These are phyloP conservation scores for Spatholobus suberectus DNA, from an alignment of 306 rosid genomes.

Conservation along the genomic window DNA sequence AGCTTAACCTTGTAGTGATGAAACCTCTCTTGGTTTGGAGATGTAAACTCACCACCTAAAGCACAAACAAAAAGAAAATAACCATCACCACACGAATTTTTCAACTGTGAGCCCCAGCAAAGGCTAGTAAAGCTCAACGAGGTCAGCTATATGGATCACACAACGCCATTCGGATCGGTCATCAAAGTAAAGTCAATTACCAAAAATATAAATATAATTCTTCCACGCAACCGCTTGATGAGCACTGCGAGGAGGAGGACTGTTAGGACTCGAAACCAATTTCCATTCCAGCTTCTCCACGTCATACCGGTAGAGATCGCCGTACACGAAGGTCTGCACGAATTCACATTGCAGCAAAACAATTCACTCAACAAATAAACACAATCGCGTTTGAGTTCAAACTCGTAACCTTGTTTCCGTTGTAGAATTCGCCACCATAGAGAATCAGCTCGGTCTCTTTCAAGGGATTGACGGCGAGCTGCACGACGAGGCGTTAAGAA, in stretches of 20 bases:
- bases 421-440: slow-evolving; percentile 96
- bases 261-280: slow-evolving; percentile 86
- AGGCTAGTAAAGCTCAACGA: neutral
- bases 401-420: slow-evolving; percentile 80
- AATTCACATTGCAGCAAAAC: slow-evolving; percentile 31
- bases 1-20: slow-evolving; percentile 93
- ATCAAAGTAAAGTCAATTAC: slow-evolving; percentile 47
- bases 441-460: slow-evolving; percentile 91
- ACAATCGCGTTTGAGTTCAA: neutral
- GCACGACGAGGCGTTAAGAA: slow-evolving; percentile 23
- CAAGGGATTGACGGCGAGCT: slow-evolving; percentile 90
- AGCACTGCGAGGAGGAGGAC: slow-evolving; percentile 99
- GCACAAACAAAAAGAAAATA: slow-evolving; percentile 9
- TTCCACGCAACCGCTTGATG: slow-evolving; percentile 98
- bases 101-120: neutral
- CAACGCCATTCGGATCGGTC: neutral
- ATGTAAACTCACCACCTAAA: slow-evolving; percentile 94
- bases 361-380: neutral
- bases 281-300: slow-evolving; percentile 96
- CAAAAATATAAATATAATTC: slow-evolving; percentile 87
- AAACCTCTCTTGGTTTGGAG: slow-evolving; percentile 98
- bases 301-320: slow-evolving; percentile 86
- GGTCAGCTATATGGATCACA: neutral
- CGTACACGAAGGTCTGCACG: slow-evolving; percentile 83
- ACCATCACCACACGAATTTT: neutral